Evolutionary conservation across 805 yeast genomes (phyloP), one percentile per base, ranked within the genome.

Genomic region (Nakazawaea laoshanensis): DNA sequence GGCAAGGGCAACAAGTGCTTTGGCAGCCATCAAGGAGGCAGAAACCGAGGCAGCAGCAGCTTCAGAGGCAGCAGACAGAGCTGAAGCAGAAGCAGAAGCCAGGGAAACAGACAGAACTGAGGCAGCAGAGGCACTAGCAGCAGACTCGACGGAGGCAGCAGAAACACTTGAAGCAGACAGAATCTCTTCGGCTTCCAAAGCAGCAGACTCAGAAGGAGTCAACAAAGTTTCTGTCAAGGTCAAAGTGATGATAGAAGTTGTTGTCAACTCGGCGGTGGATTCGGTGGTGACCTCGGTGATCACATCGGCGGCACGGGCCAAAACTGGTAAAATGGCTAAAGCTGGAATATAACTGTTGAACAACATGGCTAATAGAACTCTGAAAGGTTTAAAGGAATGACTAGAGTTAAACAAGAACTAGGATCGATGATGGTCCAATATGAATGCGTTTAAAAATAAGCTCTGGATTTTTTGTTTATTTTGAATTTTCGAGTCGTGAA

Each of bases 211-310:
- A 35, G 60, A 55, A 21, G 74, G 72, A 19, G 70, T 54, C 46
- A 64, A 57, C 28, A 65, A 32, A 19, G 74, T 68, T 33, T 53
- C 51, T 29, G 74, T 67, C 37, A 65, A 51, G 16, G 74, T 67
- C 38, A 68, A 44, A 19, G 74, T 68, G 34, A 62, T 46, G 19
- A 50, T 41, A 19, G 61, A 49, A 35, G 73, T 66, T 29, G 70
- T 62, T 19, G 64, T 62, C 12, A 42, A 37, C 6, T 43, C 51
- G 9, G 36, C 43, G n/a, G 26, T 27, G 17, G 29, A 13, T 13
- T 9, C 6, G 9, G 29, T 17, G 14, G 31, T 25, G 13, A 31
- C 27, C 16, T 26, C 34, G 16, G 24, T 16, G 24, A 24, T 27
- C 14, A 31, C 27, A 11, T 41, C 50, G 14, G 55, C 62, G 20